Conservation (phyloP, 768 basidiomycete genomes). For the Amylocystis lapponica region DNA sequence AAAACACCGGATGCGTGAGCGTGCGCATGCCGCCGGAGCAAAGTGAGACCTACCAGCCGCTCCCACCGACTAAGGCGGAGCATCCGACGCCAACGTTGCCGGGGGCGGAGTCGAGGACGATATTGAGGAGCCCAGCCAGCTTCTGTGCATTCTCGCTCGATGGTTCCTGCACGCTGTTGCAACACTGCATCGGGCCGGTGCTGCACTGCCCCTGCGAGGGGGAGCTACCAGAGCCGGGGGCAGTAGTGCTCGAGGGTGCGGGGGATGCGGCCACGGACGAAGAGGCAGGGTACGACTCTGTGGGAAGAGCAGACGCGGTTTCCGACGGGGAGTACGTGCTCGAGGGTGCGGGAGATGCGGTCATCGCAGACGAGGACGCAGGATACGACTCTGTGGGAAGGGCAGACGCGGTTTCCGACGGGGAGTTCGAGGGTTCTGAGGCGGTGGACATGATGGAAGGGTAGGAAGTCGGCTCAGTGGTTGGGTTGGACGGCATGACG, state of each 20-base stretch:
- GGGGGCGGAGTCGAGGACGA: conserved; percentile 3
- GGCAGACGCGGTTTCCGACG: too few relatives aligned
- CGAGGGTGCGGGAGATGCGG: background rate
- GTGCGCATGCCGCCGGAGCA: conserved; percentile 1
- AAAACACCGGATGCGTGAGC: too few relatives aligned
- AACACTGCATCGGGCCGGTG: conserved; percentile 27
- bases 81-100: conserved; percentile 18
- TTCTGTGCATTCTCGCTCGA: conserved; percentile 4
- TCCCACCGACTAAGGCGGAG: conserved; percentile 10
- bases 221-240: conserved; percentile 4
- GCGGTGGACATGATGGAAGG: too few relatives aligned
- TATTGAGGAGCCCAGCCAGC: conserved; percentile 14
- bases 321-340: background rate
- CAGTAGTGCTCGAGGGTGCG: background rate
- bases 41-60: conserved; percentile 14
- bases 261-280: background rate
- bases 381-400: background rate
- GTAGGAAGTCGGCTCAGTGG: too few relatives aligned
- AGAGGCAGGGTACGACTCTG: background rate
- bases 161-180: conserved; percentile 21
- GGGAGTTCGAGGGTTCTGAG: too few relatives aligned
- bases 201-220: conserved; percentile 18
- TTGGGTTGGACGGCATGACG: too few relatives aligned
- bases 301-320: background rate
- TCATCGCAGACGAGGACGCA: background rate